Conservation (phyloP, 2,329 filamentous ascomycete genomes). For the Fusarium dimerum region DNA sequence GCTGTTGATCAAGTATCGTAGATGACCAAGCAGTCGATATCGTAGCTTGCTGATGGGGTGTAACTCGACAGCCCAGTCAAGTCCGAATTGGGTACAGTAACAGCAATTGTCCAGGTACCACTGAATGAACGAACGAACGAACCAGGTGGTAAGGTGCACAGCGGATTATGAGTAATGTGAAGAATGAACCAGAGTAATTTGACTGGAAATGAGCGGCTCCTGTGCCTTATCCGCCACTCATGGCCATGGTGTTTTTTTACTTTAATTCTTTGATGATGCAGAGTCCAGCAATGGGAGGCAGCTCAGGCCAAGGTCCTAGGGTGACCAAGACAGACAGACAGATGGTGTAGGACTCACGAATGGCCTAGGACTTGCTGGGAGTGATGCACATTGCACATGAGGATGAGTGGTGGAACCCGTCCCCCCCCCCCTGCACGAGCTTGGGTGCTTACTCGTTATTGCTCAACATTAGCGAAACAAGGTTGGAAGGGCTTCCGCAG, state of each 20-base stretch:
- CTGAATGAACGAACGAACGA: too few relatives aligned
- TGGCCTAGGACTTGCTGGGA: slow-evolving; percentile 29
- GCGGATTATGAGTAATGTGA: background rate
- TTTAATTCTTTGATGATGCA: slow-evolving; percentile 14
- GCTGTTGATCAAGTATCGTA: background rate
- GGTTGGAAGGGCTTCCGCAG: too few relatives aligned
- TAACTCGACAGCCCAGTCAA: background rate
- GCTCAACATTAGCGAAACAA: too few relatives aligned
- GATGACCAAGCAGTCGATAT: background rate
- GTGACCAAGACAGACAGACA: slow-evolving; percentile 29
- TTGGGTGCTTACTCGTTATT: background rate
- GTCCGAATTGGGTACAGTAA: background rate
- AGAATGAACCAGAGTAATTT: slow-evolving; percentile 1
- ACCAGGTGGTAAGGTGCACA: background rate
- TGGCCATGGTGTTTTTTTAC: slow-evolving; percentile 29
- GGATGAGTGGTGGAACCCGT: slow-evolving; percentile 8
- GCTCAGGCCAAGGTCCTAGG: slow-evolving; percentile 28
- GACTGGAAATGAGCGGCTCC: slow-evolving; percentile 9
- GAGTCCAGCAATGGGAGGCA: slow-evolving; percentile 26
- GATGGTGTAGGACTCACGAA: slow-evolving; percentile 32
- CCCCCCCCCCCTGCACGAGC: background rate
- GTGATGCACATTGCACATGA: slow-evolving; percentile 4
- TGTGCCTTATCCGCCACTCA: slow-evolving; percentile 24
- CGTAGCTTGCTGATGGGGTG: background rate
- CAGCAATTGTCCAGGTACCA: background rate